Conservation (phyloP, 768 basidiomycete genomes). For the Collybia nuda region DNA sequence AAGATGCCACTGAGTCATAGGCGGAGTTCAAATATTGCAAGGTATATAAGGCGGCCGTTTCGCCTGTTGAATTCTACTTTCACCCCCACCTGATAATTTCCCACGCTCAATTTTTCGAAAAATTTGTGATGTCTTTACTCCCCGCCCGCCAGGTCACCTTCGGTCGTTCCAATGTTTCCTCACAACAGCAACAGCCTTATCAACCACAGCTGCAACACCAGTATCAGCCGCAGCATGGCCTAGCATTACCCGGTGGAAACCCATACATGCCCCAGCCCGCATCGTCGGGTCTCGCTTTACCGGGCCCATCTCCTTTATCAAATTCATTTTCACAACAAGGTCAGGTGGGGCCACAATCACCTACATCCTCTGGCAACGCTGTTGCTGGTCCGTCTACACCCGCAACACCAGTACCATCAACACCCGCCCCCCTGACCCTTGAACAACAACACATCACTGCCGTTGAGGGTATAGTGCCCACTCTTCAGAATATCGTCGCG, state of each 20-base stretch:
- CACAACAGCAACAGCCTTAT: constrained; percentile 36
- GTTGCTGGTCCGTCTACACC: constrained; percentile 52
- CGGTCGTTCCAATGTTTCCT: constrained; percentile 55
- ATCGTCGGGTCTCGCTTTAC: constrained; percentile 43
- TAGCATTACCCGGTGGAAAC: constrained; percentile 61
- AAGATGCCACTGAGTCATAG: constrained; percentile 35
- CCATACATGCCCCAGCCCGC: constrained; percentile 39
- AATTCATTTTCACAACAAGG: constrained; percentile 47
- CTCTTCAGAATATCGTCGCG: constrained; percentile 98
- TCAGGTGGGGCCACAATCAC: constrained; percentile 27
- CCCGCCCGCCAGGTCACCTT: constrained; percentile 81
- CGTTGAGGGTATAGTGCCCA: constrained; percentile 98
- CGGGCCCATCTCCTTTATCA: constrained; percentile 56
- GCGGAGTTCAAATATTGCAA: constrained; percentile 44
- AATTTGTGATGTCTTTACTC: constrained; percentile 53
- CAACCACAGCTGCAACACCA: constrained; percentile 45
- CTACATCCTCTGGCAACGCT: constrained; percentile 33
- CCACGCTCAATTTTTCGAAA: constrained; percentile 33
- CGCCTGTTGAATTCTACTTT: constrained; percentile 25
- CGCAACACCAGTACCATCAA: constrained; percentile 53
- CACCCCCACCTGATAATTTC: constrained; percentile 35
- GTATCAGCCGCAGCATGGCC: constrained; percentile 42
- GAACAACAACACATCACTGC: constrained; percentile 96
- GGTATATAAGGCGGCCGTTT: constrained; percentile 43
- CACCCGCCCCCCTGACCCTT: constrained; percentile 74